These are phyloP conservation scores for Chaetomium fimeti DNA, from an alignment of 495 filamentous ascomycete genomes.

Conservation along the genomic window DNA sequence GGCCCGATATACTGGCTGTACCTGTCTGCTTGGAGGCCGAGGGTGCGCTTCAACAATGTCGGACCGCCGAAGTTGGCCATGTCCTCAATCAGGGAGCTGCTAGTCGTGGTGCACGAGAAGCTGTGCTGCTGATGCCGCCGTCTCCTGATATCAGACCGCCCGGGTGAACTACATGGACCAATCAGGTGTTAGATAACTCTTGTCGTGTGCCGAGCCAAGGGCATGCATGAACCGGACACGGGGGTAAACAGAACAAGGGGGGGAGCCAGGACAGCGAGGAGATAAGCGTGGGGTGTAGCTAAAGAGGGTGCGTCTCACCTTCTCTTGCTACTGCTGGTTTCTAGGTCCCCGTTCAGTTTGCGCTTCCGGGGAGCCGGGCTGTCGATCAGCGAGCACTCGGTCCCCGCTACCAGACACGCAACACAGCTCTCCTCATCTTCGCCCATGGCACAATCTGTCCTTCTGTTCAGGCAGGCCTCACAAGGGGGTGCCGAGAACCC, in stretches of 20 bases:
- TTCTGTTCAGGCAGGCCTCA: conserved; percentile 72
- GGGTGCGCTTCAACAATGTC: conserved; percentile 60
- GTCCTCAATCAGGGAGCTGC: conserved; percentile 56
- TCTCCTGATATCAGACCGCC: conserved; percentile 54
- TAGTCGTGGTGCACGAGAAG: conserved; percentile 53
- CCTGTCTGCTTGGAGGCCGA: conserved; percentile 61
- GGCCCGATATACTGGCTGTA: conserved; percentile 66
- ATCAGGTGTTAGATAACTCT: conserved; percentile 44
- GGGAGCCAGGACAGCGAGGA: conserved; percentile 1
- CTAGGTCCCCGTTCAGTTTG: conserved; percentile 61
- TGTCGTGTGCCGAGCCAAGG: conserved; percentile 15
- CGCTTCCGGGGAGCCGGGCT: conserved; percentile 72
- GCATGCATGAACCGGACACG: conserved; percentile 14
- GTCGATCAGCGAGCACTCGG: conserved; percentile 62
- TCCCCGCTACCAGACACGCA: conserved; percentile 60
- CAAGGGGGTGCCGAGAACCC: conserved; percentile 45
- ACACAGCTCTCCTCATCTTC: conserved; percentile 63
- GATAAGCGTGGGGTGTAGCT: conserved; percentile 17
- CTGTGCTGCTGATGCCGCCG: conserved; percentile 53
- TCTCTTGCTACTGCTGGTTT: conserved; percentile 57
- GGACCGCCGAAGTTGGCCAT: conserved; percentile 62
- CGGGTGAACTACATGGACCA: conserved; percentile 51
- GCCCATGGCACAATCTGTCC: conserved; percentile 88
- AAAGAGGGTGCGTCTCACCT: conserved; percentile 46
- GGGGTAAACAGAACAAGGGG: conserved; percentile 1